Evolutionary conservation across 192 early-diverging fungal genomes (phyloP), one percentile per base, ranked within the genome.

Genomic region (Coemansia sp.): DNA sequence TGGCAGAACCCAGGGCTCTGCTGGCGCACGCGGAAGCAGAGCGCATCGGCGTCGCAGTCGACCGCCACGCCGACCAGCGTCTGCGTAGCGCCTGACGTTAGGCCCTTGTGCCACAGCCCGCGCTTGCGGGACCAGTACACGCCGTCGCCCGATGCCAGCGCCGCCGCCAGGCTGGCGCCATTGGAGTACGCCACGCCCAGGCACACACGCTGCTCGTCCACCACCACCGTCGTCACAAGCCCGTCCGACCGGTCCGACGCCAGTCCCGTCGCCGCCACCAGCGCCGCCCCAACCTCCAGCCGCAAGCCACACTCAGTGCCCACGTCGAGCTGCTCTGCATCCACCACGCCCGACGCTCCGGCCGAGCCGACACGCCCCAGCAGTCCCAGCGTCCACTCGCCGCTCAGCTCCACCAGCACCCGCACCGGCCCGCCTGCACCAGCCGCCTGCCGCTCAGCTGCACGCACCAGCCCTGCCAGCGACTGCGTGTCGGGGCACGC

Each of bases 31-130:
- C 86, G 83, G 69, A 95, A 96, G 60, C 85, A 82, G 46, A 99
- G 80, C 14, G 88, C 84, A 66, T 99, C 97, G 6, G 74, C 61
- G 76, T 99, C 97, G 65, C 97, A 99, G 74, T 99, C 97, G 41
- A 86, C 67, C n/a, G 85, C 66, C 40, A 98, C 78, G 27, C 83
- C 83, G 32, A 89, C 63, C 53, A 99, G 81, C 32, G 83, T 80
- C 74, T 99, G 97, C n/a, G 90, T 91, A 4, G 97, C 90, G 33
- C 95, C 95, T 0, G 95, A 98, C 1, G 97, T 93, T 38, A 86
- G 80, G 9, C 97, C 97, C 77, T 99, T 99, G 72, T 92, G 86
- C 97, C 97, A 99, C 11, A 99, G 82, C 18, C 94, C 94, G 40
- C 93, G 84, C 12, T 63, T 74, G 43, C 97, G 83, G 33, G 91